Evolutionary conservation across 257 asterid genomes (phyloP), one percentile per base, ranked within the genome.

Genomic region (Nicotiana tomentosiformis): DNA sequence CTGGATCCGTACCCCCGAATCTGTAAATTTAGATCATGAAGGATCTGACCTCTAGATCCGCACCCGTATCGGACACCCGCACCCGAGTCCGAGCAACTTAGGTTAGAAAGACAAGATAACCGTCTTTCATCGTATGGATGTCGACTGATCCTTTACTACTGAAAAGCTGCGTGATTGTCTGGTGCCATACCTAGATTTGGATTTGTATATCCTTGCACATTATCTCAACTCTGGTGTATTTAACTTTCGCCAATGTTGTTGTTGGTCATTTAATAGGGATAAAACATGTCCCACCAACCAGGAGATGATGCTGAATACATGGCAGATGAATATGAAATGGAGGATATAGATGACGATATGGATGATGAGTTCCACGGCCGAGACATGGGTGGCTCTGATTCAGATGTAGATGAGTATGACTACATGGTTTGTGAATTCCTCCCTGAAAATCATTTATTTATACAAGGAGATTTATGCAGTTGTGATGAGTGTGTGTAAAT

Each of bases 301-400:
- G 93, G 77, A 78, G 90, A 90, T 26, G 90, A 88, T 60, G 94
- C 91, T 78, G 97, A 91, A 23, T 92, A 88, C 84, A 86, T 93
- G 93, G 98, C 91, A 70, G 97, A 93, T 83, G 98, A 91, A 80
- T 91, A 90, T 81, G 97, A 93, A 77, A 90, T 91, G 94, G 98
- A 93, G 74, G 92, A 93, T 82, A 89, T 90, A 12, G 96, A 95
- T 60, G 89, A 90, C 77, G 92, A 90, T 82, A 86, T 93, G 91
- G 93, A 58, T 58, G 64, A 89, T 76, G 96, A 91, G 82, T 80
- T 92, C 81, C 88, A 80, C 43, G 92, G 80, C 49, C 84, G 89
- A 85, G 92, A 90, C 79, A 89, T 77, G 57, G 94, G 86, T 80
- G 92, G 89, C 82, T 91, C 97, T 43, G 97, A 95, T 85, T 93